These are phyloP conservation scores for Cyberlindnera mycetangii DNA, from an alignment of 805 yeast species.

Conservation along the genomic window DNA sequence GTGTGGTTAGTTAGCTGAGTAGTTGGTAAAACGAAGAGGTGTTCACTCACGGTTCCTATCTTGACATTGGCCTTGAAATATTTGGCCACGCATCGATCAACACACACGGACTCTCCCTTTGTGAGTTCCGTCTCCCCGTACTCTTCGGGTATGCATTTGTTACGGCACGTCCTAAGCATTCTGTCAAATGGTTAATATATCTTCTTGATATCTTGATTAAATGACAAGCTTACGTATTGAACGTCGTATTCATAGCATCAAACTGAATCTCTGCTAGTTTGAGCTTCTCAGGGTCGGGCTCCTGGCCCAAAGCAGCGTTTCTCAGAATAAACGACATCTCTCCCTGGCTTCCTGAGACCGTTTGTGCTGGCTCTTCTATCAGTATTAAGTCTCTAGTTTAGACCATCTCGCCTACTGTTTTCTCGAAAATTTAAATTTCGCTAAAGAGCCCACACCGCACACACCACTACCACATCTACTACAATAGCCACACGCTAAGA, in stretches of 20 bases:
- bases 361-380: background rate
- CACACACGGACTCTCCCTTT: conserved; percentile 80
- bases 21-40: background rate
- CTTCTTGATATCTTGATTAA: background rate
- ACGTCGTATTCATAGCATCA: conserved; percentile 58
- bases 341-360: background rate
- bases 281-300: conserved; percentile 58
- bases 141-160: conserved; percentile 81
- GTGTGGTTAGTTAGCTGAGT: background rate
- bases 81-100: conserved; percentile 84
- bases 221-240: conserved; percentile 40
- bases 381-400: background rate
- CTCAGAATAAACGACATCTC: conserved; percentile 62
- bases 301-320: conserved; percentile 42
- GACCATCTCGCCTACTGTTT: background rate
- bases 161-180: conserved; percentile 58
- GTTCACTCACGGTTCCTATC: conserved; percentile 45
- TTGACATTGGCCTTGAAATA: conserved; percentile 69
- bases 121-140: conserved; percentile 82
- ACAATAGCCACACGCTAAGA: background rate
- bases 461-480: background rate
- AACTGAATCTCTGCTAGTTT: conserved; percentile 66
- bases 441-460: background rate
- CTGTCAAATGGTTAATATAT: conserved; percentile 23
- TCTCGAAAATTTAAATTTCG: conserved; percentile 1